Evolutionary conservation across 345 rosid genomes (phyloP), one percentile per base, ranked within the genome.

Genomic region (Populus ilicifolia): DNA sequence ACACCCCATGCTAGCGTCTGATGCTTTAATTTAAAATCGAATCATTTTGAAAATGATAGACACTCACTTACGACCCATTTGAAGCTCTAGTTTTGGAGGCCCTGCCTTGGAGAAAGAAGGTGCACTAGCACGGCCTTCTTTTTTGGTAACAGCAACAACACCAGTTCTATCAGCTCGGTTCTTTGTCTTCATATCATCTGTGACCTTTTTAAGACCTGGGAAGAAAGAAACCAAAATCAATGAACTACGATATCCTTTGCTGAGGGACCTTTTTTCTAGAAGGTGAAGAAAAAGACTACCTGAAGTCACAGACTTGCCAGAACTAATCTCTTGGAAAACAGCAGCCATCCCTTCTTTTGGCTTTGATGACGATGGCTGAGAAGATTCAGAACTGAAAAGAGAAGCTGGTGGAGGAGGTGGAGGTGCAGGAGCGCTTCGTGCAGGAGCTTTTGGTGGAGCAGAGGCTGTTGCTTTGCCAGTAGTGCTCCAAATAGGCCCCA

Each of bases 1-100:
- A 79, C 29, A 59, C 67, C 67, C 59, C 33, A 73, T 36, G 73
- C 38, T 59, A 79, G 52, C 56, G 16, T 5, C 21, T 5, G 30
- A 36, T 56, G 71, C 25, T 73, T 77, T 63, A 79, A 48, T 44
- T 56, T 41, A 62, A 43, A 74, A 54, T 67, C 48, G 62, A 59
- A 39, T 36, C 56, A 6, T 59, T 13, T 35, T 72, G 38, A 68
- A 61, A 35, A 80, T 70, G 46, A 61, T 1, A 41, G 43, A 69
- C 27, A 88, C 97, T 80, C 76, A 96, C 98, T 96, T 96, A 30
- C 99, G 95, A 83, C 99, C 97, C 97, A 92, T 89, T 84, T 94
- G 97, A 86, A 96, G 94, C 92, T 96, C 98, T 67, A 96, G 71
- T 73, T 91, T 94, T 14, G 99, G 97, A 70, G 98, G 98, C 74